Evolutionary conservation across 306 rosid genomes (phyloP), one percentile per base, ranked within the genome.

Genomic region (Sechiopsis laciniata): DNA sequence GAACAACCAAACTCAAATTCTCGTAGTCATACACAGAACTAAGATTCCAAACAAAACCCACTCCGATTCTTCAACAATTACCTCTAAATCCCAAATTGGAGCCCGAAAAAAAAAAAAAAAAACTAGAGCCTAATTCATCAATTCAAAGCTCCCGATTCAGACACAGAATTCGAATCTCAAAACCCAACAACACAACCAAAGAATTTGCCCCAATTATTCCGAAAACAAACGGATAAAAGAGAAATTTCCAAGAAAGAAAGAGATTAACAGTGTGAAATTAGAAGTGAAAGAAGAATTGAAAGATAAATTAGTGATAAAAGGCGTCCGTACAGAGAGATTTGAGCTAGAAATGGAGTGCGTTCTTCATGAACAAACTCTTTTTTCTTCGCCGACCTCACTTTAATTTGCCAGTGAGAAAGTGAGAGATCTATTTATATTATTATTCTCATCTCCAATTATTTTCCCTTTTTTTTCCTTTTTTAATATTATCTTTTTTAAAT

Each of bases 311-410:
- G 14, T 20, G 55, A n/a, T 7, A 6, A 20, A 8, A 14, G 8
- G 0, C n/a, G 51, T 16, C 51, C 50, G 70, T 42, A 19, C 20
- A 51, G 9, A 71, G 40, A 70, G 0, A 48, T 32, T 9, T 7
- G 35, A 42, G 74, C 17, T 51, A 4, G 62, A 26, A 16, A 52
- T 16, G 11, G 35, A 57, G 76, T 73, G 56, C 10, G 10, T 20
- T 20, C 24, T 8, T 73, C 52, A 62, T 58, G 29, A 60, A 75
- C 52, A 78, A 78, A 32, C 73, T 77, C 59, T 56, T 78, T 67
- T 55, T 69, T 15, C 73, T 63, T 77, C 85, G 88, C 94, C 90
- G 89, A 86, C 87, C 86, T 75, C 46, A 82, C 78, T 76, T 82
- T 17, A 64, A 35, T 64, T 42, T 67, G 76, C 71, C 84, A 74